Evolutionary conservation across 2,329 filamentous ascomycete species (phyloP).

Genomic region (Colletotrichum incanum): DNA sequence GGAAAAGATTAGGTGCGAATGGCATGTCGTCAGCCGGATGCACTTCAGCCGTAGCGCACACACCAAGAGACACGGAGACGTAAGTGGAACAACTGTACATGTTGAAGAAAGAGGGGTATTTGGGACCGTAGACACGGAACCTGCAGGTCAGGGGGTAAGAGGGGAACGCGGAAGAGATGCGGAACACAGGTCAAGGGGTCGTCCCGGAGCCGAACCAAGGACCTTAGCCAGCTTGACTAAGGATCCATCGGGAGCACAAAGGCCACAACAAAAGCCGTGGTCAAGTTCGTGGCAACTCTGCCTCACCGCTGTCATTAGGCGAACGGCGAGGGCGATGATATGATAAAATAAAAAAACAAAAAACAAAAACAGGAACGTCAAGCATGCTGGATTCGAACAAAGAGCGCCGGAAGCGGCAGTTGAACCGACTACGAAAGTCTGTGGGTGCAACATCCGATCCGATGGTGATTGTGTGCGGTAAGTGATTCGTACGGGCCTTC

Average conservation of each 20-base stretch:
- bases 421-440: slow-evolving; percentile 5
- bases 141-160: slow-evolving; percentile 8
- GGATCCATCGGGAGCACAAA: slow-evolving; percentile 1
- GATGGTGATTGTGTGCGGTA: slow-evolving; percentile 20
- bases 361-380: neutral
- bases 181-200: slow-evolving; percentile 4
- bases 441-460: slow-evolving; percentile 30
- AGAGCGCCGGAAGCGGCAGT: slow-evolving; percentile 17
- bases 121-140: slow-evolving; percentile 23
- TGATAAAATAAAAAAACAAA: too few species aligned
- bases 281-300: slow-evolving; percentile 4
- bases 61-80: neutral
- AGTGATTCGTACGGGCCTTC: neutral
- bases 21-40: slow-evolving; percentile 17
- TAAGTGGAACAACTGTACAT: slow-evolving; percentile 1
- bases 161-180: neutral
- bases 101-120: slow-evolving; percentile 33
- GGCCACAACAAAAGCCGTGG: neutral
- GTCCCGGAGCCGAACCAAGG: slow-evolving; percentile 20
- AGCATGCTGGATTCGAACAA: slow-evolving; percentile 1
- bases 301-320: neutral
- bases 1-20: neutral
- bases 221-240: neutral
- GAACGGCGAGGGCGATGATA: too few species aligned
- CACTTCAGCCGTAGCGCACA: slow-evolving; percentile 10